A percentile compares a stretch with the other conserved stretches of the same genome.
Conservation (phyloP, 2,329 filamentous ascomycete genomes). For the Exutisphaerella laricina region DNA sequence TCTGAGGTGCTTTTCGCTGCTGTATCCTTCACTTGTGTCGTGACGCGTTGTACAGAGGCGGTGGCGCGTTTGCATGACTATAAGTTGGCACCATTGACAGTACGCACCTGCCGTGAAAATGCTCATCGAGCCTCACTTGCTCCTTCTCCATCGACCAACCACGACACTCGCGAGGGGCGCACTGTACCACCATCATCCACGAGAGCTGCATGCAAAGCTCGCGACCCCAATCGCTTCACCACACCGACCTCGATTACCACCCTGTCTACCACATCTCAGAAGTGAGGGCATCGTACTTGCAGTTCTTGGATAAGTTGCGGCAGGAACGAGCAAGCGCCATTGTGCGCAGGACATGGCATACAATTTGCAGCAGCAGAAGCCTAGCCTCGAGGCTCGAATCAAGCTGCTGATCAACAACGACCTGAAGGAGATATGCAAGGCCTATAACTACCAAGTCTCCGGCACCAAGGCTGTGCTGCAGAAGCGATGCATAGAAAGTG, state of each 20-base stretch:
- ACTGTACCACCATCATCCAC: conserved; percentile 3
- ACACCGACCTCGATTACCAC: neutral
- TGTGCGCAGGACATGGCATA: conserved; percentile 28
- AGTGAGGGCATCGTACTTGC: neutral
- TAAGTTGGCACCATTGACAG: neutral
- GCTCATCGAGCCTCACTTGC: conserved; percentile 9
- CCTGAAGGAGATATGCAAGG: conserved; percentile 69
- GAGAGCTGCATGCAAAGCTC: neutral
- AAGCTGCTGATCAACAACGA: conserved; percentile 58
- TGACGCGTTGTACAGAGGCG: conserved; percentile 3
- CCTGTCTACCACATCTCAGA: neutral
- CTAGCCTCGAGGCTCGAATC: conserved; percentile 26
- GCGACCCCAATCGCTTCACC: neutral
- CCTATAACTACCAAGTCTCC: conserved; percentile 68
- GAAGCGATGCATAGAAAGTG: conserved; percentile 69
- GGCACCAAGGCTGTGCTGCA: conserved; percentile 84
- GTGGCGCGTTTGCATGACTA: conserved; percentile 4
- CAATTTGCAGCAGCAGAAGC: conserved; percentile 36
- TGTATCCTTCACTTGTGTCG: neutral
- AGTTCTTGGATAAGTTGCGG: neutral
- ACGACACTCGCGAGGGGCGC: neutral
- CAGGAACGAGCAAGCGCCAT: conserved; percentile 4
- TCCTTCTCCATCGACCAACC: conserved; percentile 8
- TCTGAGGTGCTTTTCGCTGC: neutral
- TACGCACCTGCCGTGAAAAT: conserved; percentile 11